Evolutionary conservation across 495 filamentous ascomycete genomes (phyloP), one percentile per base, ranked within the genome.

Genomic region (Cenococcum geophilum): DNA sequence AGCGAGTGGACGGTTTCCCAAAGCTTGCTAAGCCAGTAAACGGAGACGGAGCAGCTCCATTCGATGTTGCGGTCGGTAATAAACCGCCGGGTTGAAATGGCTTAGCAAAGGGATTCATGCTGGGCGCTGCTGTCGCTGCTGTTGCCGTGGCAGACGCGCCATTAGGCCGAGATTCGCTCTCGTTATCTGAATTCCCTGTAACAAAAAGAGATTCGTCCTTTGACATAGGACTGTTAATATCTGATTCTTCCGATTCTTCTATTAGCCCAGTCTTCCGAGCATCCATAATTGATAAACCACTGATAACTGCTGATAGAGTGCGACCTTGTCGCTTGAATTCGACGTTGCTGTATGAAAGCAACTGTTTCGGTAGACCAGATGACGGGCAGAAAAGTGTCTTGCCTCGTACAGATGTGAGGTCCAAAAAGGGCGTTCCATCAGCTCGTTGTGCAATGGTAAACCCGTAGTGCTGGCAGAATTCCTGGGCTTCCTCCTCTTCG

Each of bases 391-490:
- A 34, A 5, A 53, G 27, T n/a, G 21, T 53, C 22, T 34, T 14
- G 21, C 49, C 49, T 22, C 22, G 67, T 58, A 63, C 54, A 62
- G 60, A 63, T 58, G 35, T 69, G 66, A 75, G 59, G 52, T 75
- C 71, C 20, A 78, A 59, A 51, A 65, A 74, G 14, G 42, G 18
- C 1, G 59, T 48, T 4, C 73, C 74, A 58, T 72, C 68, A 22
- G 56, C 63, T 34, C 61, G 37, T 12, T 81, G 71, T 14, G 76
- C 69, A 37, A 95, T 80, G 23, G 77, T 69, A 40, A 96, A 78
- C 20, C 82, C 84, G 65, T 91, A 85, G 9, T 82, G 77, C 72
- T 88, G 76, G 49, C 81, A 85, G 66, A 91, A 95, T 1, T 82
- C 74, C 2, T 83, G 72, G 1, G 86, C 86, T 64, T 96, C 82